These are phyloP conservation scores for Apiospora hydei DNA, from an alignment of 2,329 filamentous ascomycete genomes.

Conservation along the genomic window DNA sequence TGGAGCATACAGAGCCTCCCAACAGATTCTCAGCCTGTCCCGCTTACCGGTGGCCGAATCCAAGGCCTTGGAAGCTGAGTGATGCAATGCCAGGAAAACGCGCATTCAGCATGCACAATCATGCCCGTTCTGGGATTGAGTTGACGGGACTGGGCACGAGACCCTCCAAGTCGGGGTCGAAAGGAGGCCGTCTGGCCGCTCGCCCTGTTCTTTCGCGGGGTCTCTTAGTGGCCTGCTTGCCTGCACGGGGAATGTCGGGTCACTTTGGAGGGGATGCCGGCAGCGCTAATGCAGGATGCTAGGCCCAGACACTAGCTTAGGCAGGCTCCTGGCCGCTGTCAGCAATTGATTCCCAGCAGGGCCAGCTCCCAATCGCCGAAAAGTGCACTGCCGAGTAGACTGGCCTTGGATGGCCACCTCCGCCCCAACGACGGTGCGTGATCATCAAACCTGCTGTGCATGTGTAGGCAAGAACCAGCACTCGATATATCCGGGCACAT, in stretches of 20 bases:
- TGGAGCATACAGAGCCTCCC: background rate
- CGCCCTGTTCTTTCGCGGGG: conserved; percentile 1
- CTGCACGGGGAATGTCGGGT: conserved; percentile 18
- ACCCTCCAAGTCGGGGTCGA: background rate
- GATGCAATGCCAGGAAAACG: background rate
- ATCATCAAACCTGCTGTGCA: background rate
- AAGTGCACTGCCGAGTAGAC: background rate
- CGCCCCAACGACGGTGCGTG: background rate
- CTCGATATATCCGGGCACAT: background rate
- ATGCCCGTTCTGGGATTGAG: conserved; percentile 17
- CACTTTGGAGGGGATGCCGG: conserved; percentile 6
- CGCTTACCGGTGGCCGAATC: background rate
- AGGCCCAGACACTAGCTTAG: background rate
- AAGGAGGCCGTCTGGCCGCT: conserved; percentile 10
- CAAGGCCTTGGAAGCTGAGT: background rate
- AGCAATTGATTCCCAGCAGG: conserved; percentile 1
- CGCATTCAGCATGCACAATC: background rate
- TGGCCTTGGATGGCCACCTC: conserved; percentile 1
- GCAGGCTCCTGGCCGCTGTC: background rate
- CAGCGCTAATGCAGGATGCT: conserved; percentile 1
- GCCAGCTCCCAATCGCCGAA: background rate
- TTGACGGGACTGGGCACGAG: conserved; percentile 4
- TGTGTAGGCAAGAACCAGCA: background rate
- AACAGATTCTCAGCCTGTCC: background rate
- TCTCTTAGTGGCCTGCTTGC: background rate